Base-by-base conservation (phyloP, 2,329 filamentous ascomycete species). In the Myriosclerotinia curreyana region DNA sequence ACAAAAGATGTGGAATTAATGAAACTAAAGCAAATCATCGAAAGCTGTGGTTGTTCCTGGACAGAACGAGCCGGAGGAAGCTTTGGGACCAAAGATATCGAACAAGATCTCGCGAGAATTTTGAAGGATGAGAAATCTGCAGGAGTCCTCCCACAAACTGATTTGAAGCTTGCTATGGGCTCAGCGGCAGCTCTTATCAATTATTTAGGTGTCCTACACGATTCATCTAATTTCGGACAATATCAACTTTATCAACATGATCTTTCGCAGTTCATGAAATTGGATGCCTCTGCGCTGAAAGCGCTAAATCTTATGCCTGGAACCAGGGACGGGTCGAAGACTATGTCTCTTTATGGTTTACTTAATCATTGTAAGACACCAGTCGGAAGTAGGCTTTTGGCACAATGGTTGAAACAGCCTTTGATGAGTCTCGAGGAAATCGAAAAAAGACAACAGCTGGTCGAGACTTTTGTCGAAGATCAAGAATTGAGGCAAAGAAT, bases 341-440 rank as follows among this genome's bases (percentile, higher is more conserved):
- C 86, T 0, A 99, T 99, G 95, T 98, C 93, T 74, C 76, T 99
- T 60, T 99, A 91, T 71, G 95, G 95, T 0, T 80, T 99, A 22
- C 81, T 99, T 50, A 98, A 99, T 72, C 93, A 98, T 76, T 99
- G 95, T 86, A 98, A 96, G 76, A 99, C 95, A 1, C 91, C 95
- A 0, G 87, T 96, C 1, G 95, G 95, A 17, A 96, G 93, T 72
- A 84, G 96, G 55, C 77, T 99, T 65, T 80, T 99, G 38, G 89
- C 94, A 1, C 96, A 99, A 74, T 99, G 95, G 95, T 81, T 99
- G 61, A 99, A 99, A 77, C 95, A 99, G 76, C 95, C 95, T 0
- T 79, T 99, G 48, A 99, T 99, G 95, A 91, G 85, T 78, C 86
- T 91, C 67, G 81, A 83, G 2, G 93, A 96, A 64, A 98, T 99